Base-by-base conservation (phyloP, 2,329 filamentous ascomycete genomes). In the Purpureocillium lavendulum region DNA sequence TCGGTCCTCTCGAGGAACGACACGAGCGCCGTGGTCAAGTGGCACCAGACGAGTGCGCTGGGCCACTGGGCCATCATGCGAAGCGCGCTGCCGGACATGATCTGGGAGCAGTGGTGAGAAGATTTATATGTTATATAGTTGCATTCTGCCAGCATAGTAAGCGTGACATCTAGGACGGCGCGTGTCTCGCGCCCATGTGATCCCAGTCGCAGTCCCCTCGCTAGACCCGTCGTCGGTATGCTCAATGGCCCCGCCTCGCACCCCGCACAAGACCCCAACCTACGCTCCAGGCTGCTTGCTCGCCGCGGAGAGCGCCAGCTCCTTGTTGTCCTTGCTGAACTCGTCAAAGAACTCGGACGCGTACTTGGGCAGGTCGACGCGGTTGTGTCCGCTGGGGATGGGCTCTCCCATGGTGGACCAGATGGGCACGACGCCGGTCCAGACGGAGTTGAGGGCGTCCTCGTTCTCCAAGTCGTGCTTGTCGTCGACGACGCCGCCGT, bases 1-100 rank as follows among this genome's bases (percentile, higher is more conserved):
- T 69, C 67, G 4, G 56, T 87, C 1, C 61, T 92, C 54, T 69
- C 63, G 21, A 70, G 59, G 33, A 83, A 80, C 39, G 75, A 83
- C 45, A 86, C 83, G 17, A 69, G 68, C 7, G 71, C 77, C 51
- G 67, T 96, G 53, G 73, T 73, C 40, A 71, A 74, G 56, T 87
- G 77, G 69, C 88, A 95, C 56, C 71, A 79, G 53, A 69, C 77
- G 53, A 87, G 84, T 52, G 89, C 89, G 0, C 57, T 84, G 38
- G 84, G 84, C 9, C 92, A 98, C 64, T 98, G 92, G 92, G 68
- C 66, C 33, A 82, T 98, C 35, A 98, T 98, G 88, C 77, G 92
- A 54, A 77, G 67, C 1, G 88, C 96, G 3, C 50, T 97, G 45
- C 88, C 89, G 1, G 69, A 69, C 41, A 65, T 66, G 11, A 76